Conservation (phyloP, 305 asterid species). For the Fraxinus dipetala region DNA sequence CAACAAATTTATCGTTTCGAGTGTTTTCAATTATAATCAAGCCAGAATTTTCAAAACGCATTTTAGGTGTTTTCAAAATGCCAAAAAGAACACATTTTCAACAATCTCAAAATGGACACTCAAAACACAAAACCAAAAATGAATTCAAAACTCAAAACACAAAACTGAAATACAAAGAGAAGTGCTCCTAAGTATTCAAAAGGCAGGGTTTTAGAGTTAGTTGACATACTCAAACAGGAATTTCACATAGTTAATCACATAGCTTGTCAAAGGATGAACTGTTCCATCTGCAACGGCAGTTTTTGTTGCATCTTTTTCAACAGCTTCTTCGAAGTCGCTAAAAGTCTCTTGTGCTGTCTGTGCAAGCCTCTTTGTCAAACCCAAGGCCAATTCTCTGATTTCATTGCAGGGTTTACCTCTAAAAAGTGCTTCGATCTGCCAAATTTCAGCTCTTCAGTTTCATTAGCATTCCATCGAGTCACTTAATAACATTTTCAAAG, state of each 20-base stretch:
- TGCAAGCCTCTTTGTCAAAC: conserved; percentile 92
- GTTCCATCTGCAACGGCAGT: conserved; percentile 97
- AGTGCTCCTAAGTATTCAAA: background rate
- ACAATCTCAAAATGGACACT: too few relatives aligned
- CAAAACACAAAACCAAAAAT: too few relatives aligned
- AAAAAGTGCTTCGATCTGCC: conserved; percentile 79
- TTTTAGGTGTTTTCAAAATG: too few relatives aligned
- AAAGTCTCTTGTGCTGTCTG: conserved; percentile 96
- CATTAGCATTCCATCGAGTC: conserved; percentile 7
- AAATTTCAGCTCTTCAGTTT: conserved; percentile 19
- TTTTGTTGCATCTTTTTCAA: conserved; percentile 97
- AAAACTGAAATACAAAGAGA: too few relatives aligned
- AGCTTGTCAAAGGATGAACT: conserved; percentile 97
- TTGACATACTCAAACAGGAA: conserved; percentile 88
- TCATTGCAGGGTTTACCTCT: conserved; percentile 84
- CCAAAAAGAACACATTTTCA: too few relatives aligned
- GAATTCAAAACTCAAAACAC: too few relatives aligned
- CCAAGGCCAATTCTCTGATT: conserved; percentile 82
- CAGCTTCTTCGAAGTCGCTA: conserved; percentile 97
- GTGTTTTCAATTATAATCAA: too few relatives aligned
- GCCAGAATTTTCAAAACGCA: too few relatives aligned
- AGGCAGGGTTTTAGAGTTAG: conserved; percentile 7
- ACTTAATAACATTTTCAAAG: background rate
- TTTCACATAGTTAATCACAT: conserved; percentile 94
- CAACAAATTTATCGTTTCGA: too few relatives aligned